Conservation (phyloP, 2,329 filamentous ascomycete genomes). For the Beauveria medogensis region DNA sequence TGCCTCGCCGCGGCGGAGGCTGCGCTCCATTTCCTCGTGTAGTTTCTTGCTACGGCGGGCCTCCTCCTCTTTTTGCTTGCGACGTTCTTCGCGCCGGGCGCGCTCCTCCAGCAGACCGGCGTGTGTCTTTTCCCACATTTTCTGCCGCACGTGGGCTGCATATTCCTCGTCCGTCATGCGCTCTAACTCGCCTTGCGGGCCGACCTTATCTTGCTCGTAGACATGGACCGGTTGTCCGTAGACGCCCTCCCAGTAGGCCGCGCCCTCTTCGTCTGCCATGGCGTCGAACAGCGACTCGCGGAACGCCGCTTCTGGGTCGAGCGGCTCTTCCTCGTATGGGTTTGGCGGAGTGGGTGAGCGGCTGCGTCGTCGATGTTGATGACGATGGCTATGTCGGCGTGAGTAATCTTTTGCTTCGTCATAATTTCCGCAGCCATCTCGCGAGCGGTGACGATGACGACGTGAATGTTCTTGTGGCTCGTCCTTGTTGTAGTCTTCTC, state of each 20-base stretch:
- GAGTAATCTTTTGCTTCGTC: background rate
- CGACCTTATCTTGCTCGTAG: conserved; percentile 48
- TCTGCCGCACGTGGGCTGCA: conserved; percentile 69
- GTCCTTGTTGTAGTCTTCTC: conserved; percentile 16
- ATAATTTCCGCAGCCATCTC: conserved; percentile 10
- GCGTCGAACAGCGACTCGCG: conserved; percentile 93
- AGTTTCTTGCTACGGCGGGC: conserved; percentile 44
- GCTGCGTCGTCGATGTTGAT: conserved; percentile 20
- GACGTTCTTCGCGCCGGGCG: conserved; percentile 49
- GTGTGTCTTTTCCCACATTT: conserved; percentile 95
- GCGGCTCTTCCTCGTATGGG: conserved; percentile 35
- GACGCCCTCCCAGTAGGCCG: conserved; percentile 90
- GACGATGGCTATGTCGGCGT: conserved; percentile 22
- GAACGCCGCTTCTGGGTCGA: conserved; percentile 71
- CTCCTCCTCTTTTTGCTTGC: conserved; percentile 41
- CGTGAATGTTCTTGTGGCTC: background rate
- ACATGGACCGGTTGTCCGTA: conserved; percentile 91
- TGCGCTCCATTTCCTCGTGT: conserved; percentile 59
- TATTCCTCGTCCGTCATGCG: conserved; percentile 92
- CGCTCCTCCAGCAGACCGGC: conserved; percentile 75
- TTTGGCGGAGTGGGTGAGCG: conserved; percentile 40
- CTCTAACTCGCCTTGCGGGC: conserved; percentile 54
- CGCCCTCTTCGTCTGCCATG: conserved; percentile 92
- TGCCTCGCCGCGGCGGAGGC: conserved; percentile 58
- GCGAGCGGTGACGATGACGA: conserved; percentile 14